Evolutionary conservation across 352 stramenopile species (phyloP), one percentile per base, ranked within the genome.

Genomic region (Aphanomyces astaci): DNA sequence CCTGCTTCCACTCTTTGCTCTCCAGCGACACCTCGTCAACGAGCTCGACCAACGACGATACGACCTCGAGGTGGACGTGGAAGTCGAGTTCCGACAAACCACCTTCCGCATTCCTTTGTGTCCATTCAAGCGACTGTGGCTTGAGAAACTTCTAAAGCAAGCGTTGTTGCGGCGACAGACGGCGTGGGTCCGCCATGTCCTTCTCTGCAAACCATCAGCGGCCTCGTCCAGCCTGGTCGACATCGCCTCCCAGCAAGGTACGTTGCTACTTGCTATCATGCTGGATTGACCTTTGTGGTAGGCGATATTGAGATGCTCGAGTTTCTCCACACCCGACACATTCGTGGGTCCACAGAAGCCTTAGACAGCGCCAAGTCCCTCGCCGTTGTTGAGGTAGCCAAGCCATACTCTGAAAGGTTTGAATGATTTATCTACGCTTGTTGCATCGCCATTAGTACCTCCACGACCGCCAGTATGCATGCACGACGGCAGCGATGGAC

Each of bases 401-500:
- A n/a, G n/a, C n/a, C n/a, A n/a, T n/a, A n/a, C n/a, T n/a, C n/a
- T n/a, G n/a, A n/a, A n/a, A n/a, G n/a, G n/a, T n/a, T n/a, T n/a
- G n/a, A n/a, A n/a, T n/a, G n/a, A n/a, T n/a, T n/a, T n/a, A n/a
- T n/a, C n/a, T n/a, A n/a, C n/a, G n/a, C 39, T 46, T 17, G 9
- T 17, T 17, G 17, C 39, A 46, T 17, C 9, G 17, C 45, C 13
- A 27, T 5, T 53, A 53, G 45, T 53, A 53, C 45, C 45, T 53
- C 13, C 45, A 53, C 22, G 45, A 7, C 45, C 45, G 22, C 22
- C 9, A 53, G 9, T 53, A 66, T 17, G 1, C 24, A 2, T 66
- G 59, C 30, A 55, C 59, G 19, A 30, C 45, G 5, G 45, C 45
- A 19, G 64, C 66, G 31, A 72, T 75, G 66, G 71, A 75, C 53